Conservation (phyloP, 2,329 filamentous ascomycete species). For the Aspergillus brasiliensis region DNA sequence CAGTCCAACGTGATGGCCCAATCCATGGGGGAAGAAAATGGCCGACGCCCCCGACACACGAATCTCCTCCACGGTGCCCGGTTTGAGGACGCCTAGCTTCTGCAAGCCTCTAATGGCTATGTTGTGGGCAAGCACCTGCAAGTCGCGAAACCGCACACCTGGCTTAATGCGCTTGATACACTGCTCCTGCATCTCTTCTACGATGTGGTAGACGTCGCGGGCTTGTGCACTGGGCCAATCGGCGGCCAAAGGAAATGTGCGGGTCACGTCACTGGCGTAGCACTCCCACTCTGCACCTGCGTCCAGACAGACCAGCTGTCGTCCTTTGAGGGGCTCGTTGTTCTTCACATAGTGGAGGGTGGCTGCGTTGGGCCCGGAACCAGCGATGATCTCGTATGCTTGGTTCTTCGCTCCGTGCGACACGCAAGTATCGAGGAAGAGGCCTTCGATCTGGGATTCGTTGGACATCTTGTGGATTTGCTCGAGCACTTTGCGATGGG, state of each 20-base stretch:
- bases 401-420: conserved; percentile 76
- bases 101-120: conserved; percentile 80
- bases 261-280: conserved; percentile 75
- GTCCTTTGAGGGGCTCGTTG: conserved; percentile 66
- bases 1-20: conserved; percentile 62
- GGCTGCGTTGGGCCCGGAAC: conserved; percentile 75
- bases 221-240: conserved; percentile 64
- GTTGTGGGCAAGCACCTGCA: conserved; percentile 77
- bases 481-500: conserved; percentile 65
- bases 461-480: conserved; percentile 66
- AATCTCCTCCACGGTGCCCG: conserved; percentile 57
- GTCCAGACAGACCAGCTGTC: conserved; percentile 80
- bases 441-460: conserved; percentile 79
- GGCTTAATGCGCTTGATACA: conserved; percentile 72
- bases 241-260: conserved; percentile 80
- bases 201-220: conserved; percentile 76
- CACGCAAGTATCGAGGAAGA: conserved; percentile 76
- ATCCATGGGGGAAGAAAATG: conserved; percentile 47
- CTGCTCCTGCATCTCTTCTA: conserved; percentile 82
- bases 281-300: conserved; percentile 76
- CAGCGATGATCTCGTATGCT: conserved; percentile 85
- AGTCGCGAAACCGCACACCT: conserved; percentile 76
- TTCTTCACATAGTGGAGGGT: conserved; percentile 89
- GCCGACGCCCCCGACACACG: conserved; percentile 38
- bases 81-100: conserved; percentile 71